Evolutionary conservation across 169 alveolate genomes (phyloP).

Genomic region (Cryptosporidium xiaoi): DNA sequence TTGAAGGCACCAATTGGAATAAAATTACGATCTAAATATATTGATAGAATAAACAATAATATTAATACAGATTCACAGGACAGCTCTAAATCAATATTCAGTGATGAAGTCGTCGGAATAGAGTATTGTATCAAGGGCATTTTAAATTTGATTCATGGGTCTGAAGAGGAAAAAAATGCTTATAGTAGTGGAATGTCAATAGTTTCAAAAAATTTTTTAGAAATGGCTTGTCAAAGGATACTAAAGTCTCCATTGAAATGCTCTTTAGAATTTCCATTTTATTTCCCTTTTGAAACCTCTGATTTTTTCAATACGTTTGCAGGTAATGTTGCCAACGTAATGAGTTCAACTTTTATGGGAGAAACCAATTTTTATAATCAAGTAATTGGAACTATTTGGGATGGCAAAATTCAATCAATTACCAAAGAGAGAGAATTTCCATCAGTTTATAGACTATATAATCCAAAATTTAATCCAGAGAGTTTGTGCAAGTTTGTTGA

Average conservation of each 20-base stretch:
- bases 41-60: background rate
- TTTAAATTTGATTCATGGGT: conserved; percentile 3
- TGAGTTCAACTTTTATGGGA: conserved; percentile 31
- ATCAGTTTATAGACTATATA: conserved; percentile 28
- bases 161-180: background rate
- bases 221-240: conserved; percentile 30
- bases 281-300: conserved; percentile 14
- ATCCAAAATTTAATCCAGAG: conserved; percentile 55
- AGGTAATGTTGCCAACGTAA: conserved; percentile 44
- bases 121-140: conserved; percentile 61
- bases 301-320: conserved; percentile 20
- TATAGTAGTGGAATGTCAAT: background rate
- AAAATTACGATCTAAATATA: conserved; percentile 21
- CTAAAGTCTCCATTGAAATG: conserved; percentile 47
- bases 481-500: conserved; percentile 22
- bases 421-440: conserved; percentile 14
- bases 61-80: background rate
- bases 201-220: background rate
- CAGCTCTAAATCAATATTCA: background rate
- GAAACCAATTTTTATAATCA: background rate
- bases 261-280: conserved; percentile 11
- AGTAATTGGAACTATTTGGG: conserved; percentile 70
- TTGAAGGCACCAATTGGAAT: conserved; percentile 22
- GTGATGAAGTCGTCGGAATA: conserved; percentile 10
- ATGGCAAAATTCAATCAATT: conserved; percentile 38